Evolutionary conservation across 2,329 filamentous ascomycete species (phyloP).

Genomic region (Botryotinia globosa): DNA sequence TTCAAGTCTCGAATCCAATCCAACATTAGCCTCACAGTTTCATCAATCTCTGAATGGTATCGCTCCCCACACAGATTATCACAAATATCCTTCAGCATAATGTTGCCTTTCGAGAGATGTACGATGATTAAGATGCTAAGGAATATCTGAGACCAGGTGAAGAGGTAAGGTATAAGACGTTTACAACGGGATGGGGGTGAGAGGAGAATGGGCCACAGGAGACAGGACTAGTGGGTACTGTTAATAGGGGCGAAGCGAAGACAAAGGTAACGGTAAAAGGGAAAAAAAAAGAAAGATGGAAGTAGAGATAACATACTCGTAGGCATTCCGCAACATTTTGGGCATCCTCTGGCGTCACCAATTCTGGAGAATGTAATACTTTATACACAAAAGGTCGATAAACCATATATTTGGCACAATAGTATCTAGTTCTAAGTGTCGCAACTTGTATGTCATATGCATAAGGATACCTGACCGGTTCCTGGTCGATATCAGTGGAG

Average conservation of each 20-base stretch:
- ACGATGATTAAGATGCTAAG: constrained; percentile 57
- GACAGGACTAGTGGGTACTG: constrained; percentile 43
- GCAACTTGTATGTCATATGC: constrained; percentile 56
- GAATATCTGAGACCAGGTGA: constrained; percentile 62
- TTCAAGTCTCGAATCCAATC: constrained; percentile 60
- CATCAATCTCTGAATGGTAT: constrained; percentile 51
- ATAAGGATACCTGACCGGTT: constrained; percentile 49
- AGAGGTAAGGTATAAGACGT: constrained; percentile 55
- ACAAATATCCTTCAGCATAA: constrained; percentile 50
- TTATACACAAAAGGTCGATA: constrained; percentile 59
- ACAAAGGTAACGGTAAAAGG: not conserved
- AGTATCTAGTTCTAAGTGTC: constrained; percentile 56
- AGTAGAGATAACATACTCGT: constrained; percentile 30
- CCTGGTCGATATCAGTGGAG: constrained; percentile 45
- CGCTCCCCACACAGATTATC: constrained; percentile 46
- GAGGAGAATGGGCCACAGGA: constrained; percentile 59
- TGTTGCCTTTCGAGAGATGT: constrained; percentile 52
- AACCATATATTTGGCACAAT: constrained; percentile 56
- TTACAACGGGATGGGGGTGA: constrained; percentile 56
- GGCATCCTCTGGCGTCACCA: constrained; percentile 52
- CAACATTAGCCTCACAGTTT: constrained; percentile 52
- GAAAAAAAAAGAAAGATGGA: not conserved
- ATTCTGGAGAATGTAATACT: constrained; percentile 55
- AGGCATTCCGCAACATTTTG: constrained; percentile 56
- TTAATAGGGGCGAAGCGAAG: constrained; percentile 9